Base-by-base conservation (phyloP, 345 rosid species). In the Sonneratia alba region DNA sequence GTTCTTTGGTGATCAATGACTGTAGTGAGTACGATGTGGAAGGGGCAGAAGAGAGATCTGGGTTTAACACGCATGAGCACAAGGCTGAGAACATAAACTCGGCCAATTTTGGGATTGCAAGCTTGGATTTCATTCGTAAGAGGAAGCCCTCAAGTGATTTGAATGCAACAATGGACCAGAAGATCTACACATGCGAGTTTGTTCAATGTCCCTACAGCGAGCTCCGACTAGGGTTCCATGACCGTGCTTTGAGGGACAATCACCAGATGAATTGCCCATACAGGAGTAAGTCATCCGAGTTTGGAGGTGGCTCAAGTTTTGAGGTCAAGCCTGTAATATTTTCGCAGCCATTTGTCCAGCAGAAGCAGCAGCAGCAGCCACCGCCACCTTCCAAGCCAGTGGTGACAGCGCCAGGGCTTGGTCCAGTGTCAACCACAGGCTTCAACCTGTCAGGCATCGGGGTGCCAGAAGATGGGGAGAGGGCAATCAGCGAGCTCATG, bases 391-490 rank as follows among this genome's bases (percentile, higher is more conserved):
- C 79, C 40, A 83, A 81, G 75, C 64, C 90, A 0, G 81, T 76
- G 1, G 67, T 84, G 13, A 76, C 86, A n/a, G 70, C 87, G 21
- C 80, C 91, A 4, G 89, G 88, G 78, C 85, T 89, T 2, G 27
- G 38, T 62, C 38, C 37, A 3, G 64, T 59, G 36, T 59, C 76
- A 1, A 62, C 84, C 6, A 77, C 87, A 15, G 70, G 86, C 21
- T 80, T 92, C 6, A 89, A 92, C 81, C 85, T 92, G 49, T 77
- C 98, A 0, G 88, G 81, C 66, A 79, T 84, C 9, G 91, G 96
- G 65, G 93, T 95, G 74, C 97, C 99, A 45, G 98, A 90, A 79
- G 99, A 95, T 69, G 99, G 97, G 27, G 97, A 87, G 72, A 92
- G 86, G 79, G 85, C 80, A 86, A 95, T 95, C 75, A 83, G 80